Evolutionary conservation across 495 filamentous ascomycete genomes (phyloP).

Genomic region (Neurospora sp.): DNA sequence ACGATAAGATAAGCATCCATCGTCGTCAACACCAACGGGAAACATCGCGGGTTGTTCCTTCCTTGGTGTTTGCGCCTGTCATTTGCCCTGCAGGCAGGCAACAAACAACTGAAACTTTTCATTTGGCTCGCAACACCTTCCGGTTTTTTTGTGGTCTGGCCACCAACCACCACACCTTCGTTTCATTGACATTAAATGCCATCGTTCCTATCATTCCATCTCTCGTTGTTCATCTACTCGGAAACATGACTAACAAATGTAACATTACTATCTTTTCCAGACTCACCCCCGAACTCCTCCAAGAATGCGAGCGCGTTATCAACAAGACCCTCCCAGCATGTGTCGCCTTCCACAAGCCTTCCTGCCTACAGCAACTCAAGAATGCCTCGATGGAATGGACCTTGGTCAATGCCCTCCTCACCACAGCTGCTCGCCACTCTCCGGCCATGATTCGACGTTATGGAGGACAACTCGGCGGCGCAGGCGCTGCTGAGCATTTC

Average conservation of each 20-base stretch:
- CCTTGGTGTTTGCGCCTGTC: not conserved
- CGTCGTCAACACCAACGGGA: not conserved
- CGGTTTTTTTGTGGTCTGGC: not conserved
- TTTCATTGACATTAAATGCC: not conserved
- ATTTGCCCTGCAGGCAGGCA: not conserved
- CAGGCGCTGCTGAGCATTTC: slow-evolving; percentile 37
- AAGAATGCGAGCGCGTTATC: slow-evolving; percentile 41
- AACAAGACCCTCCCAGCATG: slow-evolving; percentile 40
- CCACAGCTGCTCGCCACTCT: slow-evolving; percentile 38
- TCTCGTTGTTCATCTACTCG: not conserved
- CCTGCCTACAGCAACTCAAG: slow-evolving; percentile 40
- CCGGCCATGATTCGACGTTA: slow-evolving; percentile 39
- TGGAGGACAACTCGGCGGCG: slow-evolving; percentile 34
- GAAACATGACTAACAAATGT: slow-evolving; percentile 2
- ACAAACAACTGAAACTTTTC: too few relatives aligned
- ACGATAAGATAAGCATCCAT: not conserved
- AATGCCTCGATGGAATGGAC: slow-evolving; percentile 33
- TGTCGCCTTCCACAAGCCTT: slow-evolving; percentile 43
- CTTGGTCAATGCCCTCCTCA: slow-evolving; percentile 39
- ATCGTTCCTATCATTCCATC: not conserved
- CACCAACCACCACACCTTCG: not conserved
- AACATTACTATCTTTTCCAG: slow-evolving; percentile 12
- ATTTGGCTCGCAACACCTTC: not conserved
- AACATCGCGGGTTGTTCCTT: not conserved
- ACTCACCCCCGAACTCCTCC: slow-evolving; percentile 36